A percentile compares a stretch with the other conserved stretches of the same genome.
Evolutionary conservation across 176 grass and related monocot genomes (phyloP).

Genomic region (Oryza rufipogon): DNA sequence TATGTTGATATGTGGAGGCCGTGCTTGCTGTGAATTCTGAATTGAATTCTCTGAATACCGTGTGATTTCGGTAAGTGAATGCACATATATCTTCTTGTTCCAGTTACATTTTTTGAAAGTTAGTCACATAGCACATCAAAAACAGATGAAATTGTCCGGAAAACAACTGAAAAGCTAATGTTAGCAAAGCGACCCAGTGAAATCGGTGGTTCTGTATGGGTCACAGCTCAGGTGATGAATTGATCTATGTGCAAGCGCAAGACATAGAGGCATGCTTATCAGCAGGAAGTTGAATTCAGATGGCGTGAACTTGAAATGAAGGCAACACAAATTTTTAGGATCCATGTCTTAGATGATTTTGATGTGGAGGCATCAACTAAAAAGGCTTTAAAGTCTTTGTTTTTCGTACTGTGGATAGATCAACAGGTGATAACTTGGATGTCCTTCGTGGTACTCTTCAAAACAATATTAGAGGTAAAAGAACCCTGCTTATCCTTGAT

Average conservation of each 20-base stretch:
- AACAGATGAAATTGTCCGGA: neutral
- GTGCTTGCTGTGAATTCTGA: neutral
- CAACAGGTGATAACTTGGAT: too few species aligned
- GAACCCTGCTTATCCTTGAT: too few species aligned
- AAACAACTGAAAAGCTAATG: neutral
- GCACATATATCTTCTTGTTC: neutral
- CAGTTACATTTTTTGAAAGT: neutral
- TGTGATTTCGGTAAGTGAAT: constrained; percentile 2
- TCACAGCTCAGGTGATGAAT: neutral
- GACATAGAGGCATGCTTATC: neutral
- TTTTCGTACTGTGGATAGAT: too few species aligned
- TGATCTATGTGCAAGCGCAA: neutral
- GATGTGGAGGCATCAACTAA: too few species aligned
- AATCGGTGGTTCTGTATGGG: neutral
- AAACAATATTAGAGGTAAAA: too few species aligned
- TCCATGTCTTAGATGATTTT: too few species aligned
- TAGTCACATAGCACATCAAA: neutral
- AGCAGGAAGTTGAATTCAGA: neutral
- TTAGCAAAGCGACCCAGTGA: neutral
- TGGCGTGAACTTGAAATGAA: too few species aligned
- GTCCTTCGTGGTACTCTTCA: too few species aligned
- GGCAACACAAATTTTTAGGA: too few species aligned
- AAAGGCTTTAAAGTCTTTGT: too few species aligned
- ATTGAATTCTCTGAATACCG: too few species aligned
- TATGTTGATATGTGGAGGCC: constrained; percentile 63